A percentile compares a stretch with the other conserved stretches of the same genome.
Evolutionary conservation across 2,329 filamentous ascomycete species (phyloP).

Genomic region (Aspergillus hiratsukae): DNA sequence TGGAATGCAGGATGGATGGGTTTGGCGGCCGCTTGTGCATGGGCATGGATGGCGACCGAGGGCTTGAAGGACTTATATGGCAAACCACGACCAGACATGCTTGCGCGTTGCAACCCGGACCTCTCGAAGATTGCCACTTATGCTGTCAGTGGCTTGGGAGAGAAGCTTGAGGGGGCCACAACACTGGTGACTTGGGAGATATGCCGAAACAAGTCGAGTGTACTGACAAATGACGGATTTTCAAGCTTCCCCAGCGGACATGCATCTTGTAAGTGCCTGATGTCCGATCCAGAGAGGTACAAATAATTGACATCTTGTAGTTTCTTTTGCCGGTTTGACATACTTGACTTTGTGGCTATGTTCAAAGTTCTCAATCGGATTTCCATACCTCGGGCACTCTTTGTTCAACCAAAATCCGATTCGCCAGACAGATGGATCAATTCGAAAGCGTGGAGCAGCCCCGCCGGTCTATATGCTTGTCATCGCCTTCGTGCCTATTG

Average conservation of each 20-base stretch:
- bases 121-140: slow-evolving; percentile 56
- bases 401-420: slow-evolving; percentile 22
- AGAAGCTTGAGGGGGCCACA: slow-evolving; percentile 51
- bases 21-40: slow-evolving; percentile 65
- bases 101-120: slow-evolving; percentile 73
- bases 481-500: slow-evolving; percentile 66
- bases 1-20: slow-evolving; percentile 82
- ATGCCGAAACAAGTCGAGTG: slow-evolving; percentile 61
- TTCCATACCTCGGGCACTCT: slow-evolving; percentile 38
- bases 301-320: slow-evolving; percentile 27
- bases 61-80: slow-evolving; percentile 74
- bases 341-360: slow-evolving; percentile 86
- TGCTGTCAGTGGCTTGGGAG: slow-evolving; percentile 58
- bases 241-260: slow-evolving; percentile 78
- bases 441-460: slow-evolving; percentile 70
- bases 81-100: slow-evolving; percentile 60
- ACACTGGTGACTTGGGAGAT: slow-evolving; percentile 72
- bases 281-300: not conserved
- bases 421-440: slow-evolving; percentile 36
- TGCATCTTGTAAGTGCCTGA: slow-evolving; percentile 53
- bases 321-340: slow-evolving; percentile 72
- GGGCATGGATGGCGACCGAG: slow-evolving; percentile 75
- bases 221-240: slow-evolving; percentile 70
- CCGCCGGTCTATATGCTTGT: slow-evolving; percentile 76
- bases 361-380: slow-evolving; percentile 47